These are phyloP conservation scores for Yamadazyma sp. DNA, from an alignment of 1,139 yeast species.

Conservation along the genomic window DNA sequence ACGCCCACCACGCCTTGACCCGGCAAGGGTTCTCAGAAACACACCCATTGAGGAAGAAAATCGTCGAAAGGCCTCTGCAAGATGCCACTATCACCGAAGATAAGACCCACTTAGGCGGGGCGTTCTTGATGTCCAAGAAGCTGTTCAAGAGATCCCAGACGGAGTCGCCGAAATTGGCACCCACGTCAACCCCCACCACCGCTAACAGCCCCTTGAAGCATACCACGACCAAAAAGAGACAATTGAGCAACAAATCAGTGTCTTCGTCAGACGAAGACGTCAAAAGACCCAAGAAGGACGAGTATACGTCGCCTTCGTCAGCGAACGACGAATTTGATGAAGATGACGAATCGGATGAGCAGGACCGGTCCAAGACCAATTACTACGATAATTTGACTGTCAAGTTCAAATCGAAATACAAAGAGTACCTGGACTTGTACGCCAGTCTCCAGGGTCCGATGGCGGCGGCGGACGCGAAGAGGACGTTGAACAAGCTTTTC, in stretches of 20 bases:
- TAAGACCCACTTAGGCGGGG: slow-evolving; percentile 18
- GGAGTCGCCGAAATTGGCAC: slow-evolving; percentile 13
- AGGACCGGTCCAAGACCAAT: slow-evolving; percentile 16
- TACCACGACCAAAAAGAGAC: slow-evolving; percentile 10
- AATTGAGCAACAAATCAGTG: slow-evolving; percentile 14
- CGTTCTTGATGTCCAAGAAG: slow-evolving; percentile 16
- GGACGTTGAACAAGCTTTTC: slow-evolving; percentile 27
- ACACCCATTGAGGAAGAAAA: slow-evolving; percentile 43
- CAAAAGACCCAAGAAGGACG: slow-evolving; percentile 16
- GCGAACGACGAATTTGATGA: slow-evolving; percentile 21
- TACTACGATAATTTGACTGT: slow-evolving; percentile 30
- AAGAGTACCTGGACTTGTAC: slow-evolving; percentile 40
- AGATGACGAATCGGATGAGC: slow-evolving; percentile 13
- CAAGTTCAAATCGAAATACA: slow-evolving; percentile 38
- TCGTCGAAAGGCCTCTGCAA: slow-evolving; percentile 19
- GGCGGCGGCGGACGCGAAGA: slow-evolving; percentile 18
- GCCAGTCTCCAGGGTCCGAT: slow-evolving; percentile 17
- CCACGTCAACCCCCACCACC: slow-evolving; percentile 3
- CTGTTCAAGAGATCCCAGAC: slow-evolving; percentile 15
- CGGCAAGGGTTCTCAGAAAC: slow-evolving; percentile 46
- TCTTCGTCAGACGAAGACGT: slow-evolving; percentile 19
- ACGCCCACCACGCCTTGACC: slow-evolving; percentile 41
- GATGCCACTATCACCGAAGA: background rate
- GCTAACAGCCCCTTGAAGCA: slow-evolving; percentile 4
- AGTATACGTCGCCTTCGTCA: slow-evolving; percentile 32